Evolutionary conservation across 2,329 filamentous ascomycete species (phyloP).

Genomic region (Leptoxyphium fumago): DNA sequence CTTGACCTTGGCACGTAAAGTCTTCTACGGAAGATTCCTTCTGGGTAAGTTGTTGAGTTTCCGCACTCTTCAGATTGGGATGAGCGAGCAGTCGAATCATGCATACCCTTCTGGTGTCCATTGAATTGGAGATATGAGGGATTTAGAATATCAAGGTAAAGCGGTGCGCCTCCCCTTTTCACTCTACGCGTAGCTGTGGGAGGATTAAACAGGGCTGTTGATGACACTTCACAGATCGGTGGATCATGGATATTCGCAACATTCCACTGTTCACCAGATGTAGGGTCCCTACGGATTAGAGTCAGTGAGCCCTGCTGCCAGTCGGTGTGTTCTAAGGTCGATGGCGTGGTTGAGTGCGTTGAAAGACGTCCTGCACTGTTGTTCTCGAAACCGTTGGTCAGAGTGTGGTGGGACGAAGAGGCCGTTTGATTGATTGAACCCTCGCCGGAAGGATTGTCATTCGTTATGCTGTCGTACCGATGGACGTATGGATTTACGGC

Average conservation of each 20-base stretch:
- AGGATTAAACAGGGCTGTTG: conserved; percentile 22
- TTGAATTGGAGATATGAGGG: conserved; percentile 46
- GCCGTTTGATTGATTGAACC: too few species aligned
- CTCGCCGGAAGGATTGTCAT: neutral
- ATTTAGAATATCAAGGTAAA: conserved; percentile 42
- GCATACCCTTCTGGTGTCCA: conserved; percentile 12
- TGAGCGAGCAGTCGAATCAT: conserved; percentile 15
- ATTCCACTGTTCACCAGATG: conserved; percentile 36
- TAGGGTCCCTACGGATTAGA: conserved; percentile 36
- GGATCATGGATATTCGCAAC: conserved; percentile 34
- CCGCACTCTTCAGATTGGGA: neutral
- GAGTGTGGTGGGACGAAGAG: too few species aligned
- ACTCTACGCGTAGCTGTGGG: conserved; percentile 13
- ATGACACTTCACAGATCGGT: conserved; percentile 28
- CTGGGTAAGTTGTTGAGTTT: conserved; percentile 5
- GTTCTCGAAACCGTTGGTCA: too few species aligned
- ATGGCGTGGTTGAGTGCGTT: too few species aligned
- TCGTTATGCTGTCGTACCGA: conserved; percentile 1
- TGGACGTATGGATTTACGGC: conserved; percentile 13
- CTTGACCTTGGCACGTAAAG: conserved; percentile 34
- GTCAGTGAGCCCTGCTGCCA: conserved; percentile 21
- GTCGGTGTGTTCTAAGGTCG: too few species aligned
- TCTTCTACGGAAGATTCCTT: conserved; percentile 29
- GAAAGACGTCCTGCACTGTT: too few species aligned
- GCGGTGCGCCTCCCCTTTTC: conserved; percentile 26